Conservation (phyloP, 2,329 filamentous ascomycete species). For the Aspergillus fumigatus region DNA sequence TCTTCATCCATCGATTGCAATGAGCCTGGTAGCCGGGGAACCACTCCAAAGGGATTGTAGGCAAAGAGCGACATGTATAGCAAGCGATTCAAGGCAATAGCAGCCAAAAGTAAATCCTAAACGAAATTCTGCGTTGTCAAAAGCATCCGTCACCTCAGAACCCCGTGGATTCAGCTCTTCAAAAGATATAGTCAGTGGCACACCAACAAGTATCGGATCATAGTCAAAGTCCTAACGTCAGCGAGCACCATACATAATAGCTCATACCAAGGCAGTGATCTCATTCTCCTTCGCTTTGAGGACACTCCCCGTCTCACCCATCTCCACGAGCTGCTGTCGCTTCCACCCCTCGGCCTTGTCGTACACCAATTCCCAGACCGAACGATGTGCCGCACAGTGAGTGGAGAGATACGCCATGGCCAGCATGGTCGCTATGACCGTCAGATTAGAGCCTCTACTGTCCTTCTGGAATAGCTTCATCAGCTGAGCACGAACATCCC, state of each 20-base stretch:
- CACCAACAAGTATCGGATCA: neutral
- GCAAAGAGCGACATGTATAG: too few relatives aligned
- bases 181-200: neutral
- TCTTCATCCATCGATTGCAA: too few relatives aligned
- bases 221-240: too few relatives aligned
- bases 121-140: too few relatives aligned
- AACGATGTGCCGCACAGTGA: neutral
- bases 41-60: too few relatives aligned
- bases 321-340: neutral
- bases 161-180: neutral
- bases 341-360: constrained; percentile 15
- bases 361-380: constrained; percentile 15
- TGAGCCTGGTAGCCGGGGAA: too few relatives aligned
- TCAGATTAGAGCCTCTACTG: neutral
- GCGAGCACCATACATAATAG: neutral
- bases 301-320: neutral
- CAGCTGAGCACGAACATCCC: neutral
- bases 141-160: too few relatives aligned
- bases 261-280: neutral
- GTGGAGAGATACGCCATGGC: constrained; percentile 8
- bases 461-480: neutral
- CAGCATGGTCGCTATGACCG: constrained; percentile 12
- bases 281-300: neutral
- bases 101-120: too few relatives aligned
- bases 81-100: too few relatives aligned